A percentile compares a stretch with the other conserved stretches of the same genome.
These are phyloP conservation scores for Litchi chinensis DNA, from an alignment of 345 rosid species.

Conservation along the genomic window DNA sequence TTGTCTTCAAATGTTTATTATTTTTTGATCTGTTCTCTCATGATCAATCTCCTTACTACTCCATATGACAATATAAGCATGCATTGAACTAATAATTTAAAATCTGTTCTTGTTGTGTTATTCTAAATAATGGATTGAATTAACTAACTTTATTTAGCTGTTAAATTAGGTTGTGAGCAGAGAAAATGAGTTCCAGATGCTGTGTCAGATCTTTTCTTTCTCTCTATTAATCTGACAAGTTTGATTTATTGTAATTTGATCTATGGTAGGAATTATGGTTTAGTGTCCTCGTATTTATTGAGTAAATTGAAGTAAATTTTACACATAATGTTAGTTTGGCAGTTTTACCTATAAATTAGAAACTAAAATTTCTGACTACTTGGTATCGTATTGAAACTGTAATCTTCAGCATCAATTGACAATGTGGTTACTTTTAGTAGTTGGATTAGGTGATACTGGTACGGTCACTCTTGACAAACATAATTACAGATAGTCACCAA, in stretches of 20 bases:
- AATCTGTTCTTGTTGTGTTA: not conserved
- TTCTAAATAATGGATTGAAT: not conserved
- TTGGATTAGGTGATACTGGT: not conserved
- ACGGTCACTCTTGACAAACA: not conserved
- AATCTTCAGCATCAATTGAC: not conserved
- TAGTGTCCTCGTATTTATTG: not conserved
- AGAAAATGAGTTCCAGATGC: not conserved
- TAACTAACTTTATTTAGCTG: not conserved
- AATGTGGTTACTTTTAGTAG: not conserved
- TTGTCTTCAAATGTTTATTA: not conserved
- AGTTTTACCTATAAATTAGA: not conserved
- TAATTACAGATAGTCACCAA: too few species aligned
- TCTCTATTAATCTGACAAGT: not conserved
- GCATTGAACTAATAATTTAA: not conserved
- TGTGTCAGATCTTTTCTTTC: not conserved
- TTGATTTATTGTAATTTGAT: not conserved
- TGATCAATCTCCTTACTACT: not conserved
- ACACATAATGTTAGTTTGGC: not conserved
- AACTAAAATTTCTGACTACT: not conserved
- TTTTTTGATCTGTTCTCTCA: slow-evolving; percentile 20
- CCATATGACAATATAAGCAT: not conserved
- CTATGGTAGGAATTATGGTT: not conserved
- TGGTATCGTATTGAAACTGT: not conserved
- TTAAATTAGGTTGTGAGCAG: not conserved
- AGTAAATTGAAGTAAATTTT: not conserved